Conservation (phyloP, 2,329 filamentous ascomycete species). For the Fusarium dlaminii region DNA sequence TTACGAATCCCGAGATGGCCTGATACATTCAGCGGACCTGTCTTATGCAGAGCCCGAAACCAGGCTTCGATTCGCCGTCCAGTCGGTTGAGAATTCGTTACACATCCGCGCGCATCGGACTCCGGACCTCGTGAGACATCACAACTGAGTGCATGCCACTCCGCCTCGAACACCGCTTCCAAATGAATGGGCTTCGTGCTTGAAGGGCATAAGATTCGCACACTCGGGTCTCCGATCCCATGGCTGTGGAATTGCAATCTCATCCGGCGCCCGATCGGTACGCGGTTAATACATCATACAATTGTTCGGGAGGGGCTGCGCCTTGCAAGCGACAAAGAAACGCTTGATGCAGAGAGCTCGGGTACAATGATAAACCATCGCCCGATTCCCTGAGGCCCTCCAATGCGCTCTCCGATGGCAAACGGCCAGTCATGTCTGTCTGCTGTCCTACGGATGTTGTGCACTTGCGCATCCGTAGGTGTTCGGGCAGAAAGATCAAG, state of each 20-base stretch:
- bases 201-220: accelerated
- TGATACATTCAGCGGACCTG: not conserved
- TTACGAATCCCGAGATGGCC: not conserved
- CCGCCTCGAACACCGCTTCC: not conserved
- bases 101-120: not conserved
- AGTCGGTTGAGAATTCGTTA: not conserved
- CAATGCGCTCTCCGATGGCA: not conserved
- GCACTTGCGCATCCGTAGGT: not conserved
- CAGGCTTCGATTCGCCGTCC: not conserved
- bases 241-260: not conserved
- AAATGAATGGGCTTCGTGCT: not conserved
- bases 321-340: too few species aligned
- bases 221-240: accelerated
- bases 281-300: not conserved
- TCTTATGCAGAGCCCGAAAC: not conserved
- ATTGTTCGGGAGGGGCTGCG: not conserved
- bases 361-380: accelerated
- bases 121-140: not conserved
- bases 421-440: too few species aligned
- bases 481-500: not conserved
- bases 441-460: not conserved
- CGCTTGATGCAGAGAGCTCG: not conserved
- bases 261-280: not conserved
- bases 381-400: too few species aligned
- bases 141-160: not conserved